Evolutionary conservation across 2,329 filamentous ascomycete genomes (phyloP), one percentile per base, ranked within the genome.

Genomic region (Emmonsia crescens): DNA sequence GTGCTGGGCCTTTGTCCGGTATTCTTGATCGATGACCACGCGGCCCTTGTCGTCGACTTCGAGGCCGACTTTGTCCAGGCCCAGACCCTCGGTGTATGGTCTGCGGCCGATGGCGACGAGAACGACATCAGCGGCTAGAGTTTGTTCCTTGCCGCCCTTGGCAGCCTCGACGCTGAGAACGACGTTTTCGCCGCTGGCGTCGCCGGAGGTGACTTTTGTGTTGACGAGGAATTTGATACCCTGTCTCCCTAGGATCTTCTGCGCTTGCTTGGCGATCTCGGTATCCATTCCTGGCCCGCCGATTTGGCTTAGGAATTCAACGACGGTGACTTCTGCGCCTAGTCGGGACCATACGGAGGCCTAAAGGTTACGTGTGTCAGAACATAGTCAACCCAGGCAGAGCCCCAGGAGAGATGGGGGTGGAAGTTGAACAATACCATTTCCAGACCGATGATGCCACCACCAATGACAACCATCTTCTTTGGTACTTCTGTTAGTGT

Each of bases 141-240:
- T 89, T 80, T 99, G 91, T 68, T 88, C 82, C 84, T 97, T 99
- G 75, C 94, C 94, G 71, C 94, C 94, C 83, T 97, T 97, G 65
- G 94, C 88, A 70, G 92, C 85, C 77, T 99, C 94, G 64, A 96
- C 82, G 68, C 89, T 85, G 64, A 99, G 83, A 79, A 88, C 89
- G 71, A 99, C 80, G 68, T 82, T 85, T 64, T 91, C 86, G 64
- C 88, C 88, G 69, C 82, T 86, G 71, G 85, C 86, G 73, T 97
- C 92, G 68, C 94, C 94, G 69, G 85, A 84, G 66, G 87, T 79
- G 66, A 99, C 94, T 85, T 99, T 99, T 72, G 94, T 97, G 81
- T 89, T 88, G 69, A 95, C 86, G 86, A 96, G 96, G 84, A 99
- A 99, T 73, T 96, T 94, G 75, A 99, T 88, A 64, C 93, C 94